Evolutionary conservation across 1,284 basidiomycete species (phyloP).

Genomic region (Thecaphora thlaspeos): DNA sequence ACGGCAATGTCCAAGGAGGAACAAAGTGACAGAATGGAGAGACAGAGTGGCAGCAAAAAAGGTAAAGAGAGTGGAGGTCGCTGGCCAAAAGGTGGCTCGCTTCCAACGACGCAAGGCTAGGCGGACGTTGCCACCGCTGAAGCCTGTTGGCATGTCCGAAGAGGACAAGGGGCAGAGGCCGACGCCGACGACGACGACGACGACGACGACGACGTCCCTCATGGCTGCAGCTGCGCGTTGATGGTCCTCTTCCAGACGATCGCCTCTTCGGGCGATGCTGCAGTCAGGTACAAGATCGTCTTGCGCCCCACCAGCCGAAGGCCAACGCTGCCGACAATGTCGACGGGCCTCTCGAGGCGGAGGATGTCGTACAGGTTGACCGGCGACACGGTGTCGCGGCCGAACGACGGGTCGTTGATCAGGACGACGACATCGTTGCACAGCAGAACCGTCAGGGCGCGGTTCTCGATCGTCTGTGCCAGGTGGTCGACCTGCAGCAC

Average conservation of each 20-base stretch:
- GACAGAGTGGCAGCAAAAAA: too few relatives aligned
- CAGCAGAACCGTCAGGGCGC: slow-evolving; percentile 63
- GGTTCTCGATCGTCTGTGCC: slow-evolving; percentile 60
- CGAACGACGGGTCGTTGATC: slow-evolving; percentile 67
- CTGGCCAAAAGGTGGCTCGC: too few relatives aligned
- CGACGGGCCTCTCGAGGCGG: slow-evolving; percentile 26
- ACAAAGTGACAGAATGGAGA: too few relatives aligned
- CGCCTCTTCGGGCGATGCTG: slow-evolving; percentile 25
- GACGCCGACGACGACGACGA: too few relatives aligned
- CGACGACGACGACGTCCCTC: too few relatives aligned
- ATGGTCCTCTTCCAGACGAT: slow-evolving; percentile 39
- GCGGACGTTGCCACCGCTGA: too few relatives aligned
- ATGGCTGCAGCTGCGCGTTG: slow-evolving; percentile 37
- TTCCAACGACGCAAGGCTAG: too few relatives aligned
- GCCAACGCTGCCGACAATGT: slow-evolving; percentile 24
- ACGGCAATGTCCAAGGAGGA: too few relatives aligned
- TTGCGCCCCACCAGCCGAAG: slow-evolving; percentile 41
- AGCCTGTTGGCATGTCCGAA: too few relatives aligned
- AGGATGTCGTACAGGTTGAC: slow-evolving; percentile 19
- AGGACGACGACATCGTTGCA: slow-evolving; percentile 90
- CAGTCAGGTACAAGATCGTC: slow-evolving; percentile 41
- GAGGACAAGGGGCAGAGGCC: too few relatives aligned
- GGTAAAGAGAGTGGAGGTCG: too few relatives aligned
- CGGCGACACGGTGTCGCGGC: slow-evolving; percentile 10
- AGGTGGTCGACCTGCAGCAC: slow-evolving; percentile 85